phyloP scores from a whole-genome alignment of 2,329 filamentous ascomycete species.

The Cladorrhinum sp. region DNA sequence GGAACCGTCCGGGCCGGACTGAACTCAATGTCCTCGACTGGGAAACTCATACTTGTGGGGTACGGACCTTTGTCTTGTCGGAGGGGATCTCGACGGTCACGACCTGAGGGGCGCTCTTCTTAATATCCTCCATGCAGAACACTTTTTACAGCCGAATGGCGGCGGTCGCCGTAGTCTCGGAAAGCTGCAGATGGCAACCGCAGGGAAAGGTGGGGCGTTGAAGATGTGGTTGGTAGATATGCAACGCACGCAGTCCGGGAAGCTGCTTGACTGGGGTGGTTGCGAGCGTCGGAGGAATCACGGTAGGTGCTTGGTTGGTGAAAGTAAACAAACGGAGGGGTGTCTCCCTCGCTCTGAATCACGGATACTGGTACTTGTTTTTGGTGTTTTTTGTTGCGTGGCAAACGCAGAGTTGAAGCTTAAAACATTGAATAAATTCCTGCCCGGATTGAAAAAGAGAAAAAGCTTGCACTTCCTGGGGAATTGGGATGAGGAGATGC shows the following conservation, averaged over 20 bases:
- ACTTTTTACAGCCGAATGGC: not conserved
- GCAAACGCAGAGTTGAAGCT: slow-evolving; percentile 3
- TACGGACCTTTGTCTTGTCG: slow-evolving; percentile 30
- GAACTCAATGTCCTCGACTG: slow-evolving; percentile 35
- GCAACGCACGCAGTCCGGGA: slow-evolving; percentile 17
- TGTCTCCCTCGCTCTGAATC: not conserved
- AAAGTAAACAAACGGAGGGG: slow-evolving; percentile 18
- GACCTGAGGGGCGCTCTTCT: slow-evolving; percentile 32
- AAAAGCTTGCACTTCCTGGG: slow-evolving; percentile 17
- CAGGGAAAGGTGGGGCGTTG: slow-evolving; percentile 25
- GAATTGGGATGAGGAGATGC: slow-evolving; percentile 15
- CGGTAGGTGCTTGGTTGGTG: slow-evolving; percentile 22
- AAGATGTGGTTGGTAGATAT: slow-evolving; percentile 18
- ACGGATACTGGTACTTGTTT: not conserved
- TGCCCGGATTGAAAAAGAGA: slow-evolving; percentile 9
- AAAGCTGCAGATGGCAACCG: slow-evolving; percentile 24
- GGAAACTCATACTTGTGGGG: slow-evolving; percentile 42
- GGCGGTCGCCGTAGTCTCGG: slow-evolving; percentile 21
- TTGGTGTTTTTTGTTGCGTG: slow-evolving; percentile 12
- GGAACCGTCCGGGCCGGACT: slow-evolving; percentile 40
- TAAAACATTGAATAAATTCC: slow-evolving; percentile 11
- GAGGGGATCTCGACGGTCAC: slow-evolving; percentile 31
- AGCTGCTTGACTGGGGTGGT: slow-evolving; percentile 9
- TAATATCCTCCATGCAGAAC: slow-evolving; percentile 34
- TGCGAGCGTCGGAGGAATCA: slow-evolving; percentile 14